Conservation (phyloP, 2,329 filamentous ascomycete species). For the Hirsutella thompsonii region DNA sequence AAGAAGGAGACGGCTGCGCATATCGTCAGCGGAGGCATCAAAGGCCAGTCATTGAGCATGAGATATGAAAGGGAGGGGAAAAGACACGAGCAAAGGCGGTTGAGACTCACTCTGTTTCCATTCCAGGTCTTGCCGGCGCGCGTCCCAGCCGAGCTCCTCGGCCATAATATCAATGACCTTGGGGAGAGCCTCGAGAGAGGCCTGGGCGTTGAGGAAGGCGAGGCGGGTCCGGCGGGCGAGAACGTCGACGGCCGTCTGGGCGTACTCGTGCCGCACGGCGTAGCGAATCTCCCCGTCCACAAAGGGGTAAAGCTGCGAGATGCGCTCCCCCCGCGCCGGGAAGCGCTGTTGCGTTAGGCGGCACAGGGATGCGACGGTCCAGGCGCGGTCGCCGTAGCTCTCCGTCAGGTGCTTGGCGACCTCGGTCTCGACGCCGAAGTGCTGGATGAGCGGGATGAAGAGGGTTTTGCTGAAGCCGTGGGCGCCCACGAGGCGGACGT, state of each 20-base stretch:
- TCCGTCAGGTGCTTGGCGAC: constrained; percentile 27
- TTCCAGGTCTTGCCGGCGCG: constrained; percentile 38
- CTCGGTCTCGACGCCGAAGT: constrained; percentile 19
- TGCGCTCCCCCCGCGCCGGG: constrained; percentile 41
- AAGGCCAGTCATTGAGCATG: too few species aligned
- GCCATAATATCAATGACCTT: constrained; percentile 60
- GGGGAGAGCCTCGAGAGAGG: constrained; percentile 55
- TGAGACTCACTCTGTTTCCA: constrained; percentile 24
- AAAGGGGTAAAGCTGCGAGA: constrained; percentile 56
- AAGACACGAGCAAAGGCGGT: neutral
- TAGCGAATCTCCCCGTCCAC: constrained; percentile 64
- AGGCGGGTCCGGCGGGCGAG: constrained; percentile 58
- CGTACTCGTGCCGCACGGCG: constrained; percentile 59
- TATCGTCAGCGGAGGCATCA: too few species aligned
- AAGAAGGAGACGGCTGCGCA: constrained; percentile 45
- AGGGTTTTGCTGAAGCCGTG: constrained; percentile 79
- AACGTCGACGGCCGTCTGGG: constrained; percentile 59
- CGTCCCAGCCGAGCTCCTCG: constrained; percentile 54
- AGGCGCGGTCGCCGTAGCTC: constrained; percentile 45
- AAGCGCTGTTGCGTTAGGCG: constrained; percentile 20
- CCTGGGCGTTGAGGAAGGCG: constrained; percentile 64
- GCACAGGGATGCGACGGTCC: constrained; percentile 42
- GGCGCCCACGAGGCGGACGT: constrained; percentile 60
- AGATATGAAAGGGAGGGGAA: too few species aligned
- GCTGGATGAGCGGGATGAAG: constrained; percentile 51